Percentiles rank a stretch among this genome's conserved stretches.
Conservation (phyloP, 1,139 yeast genomes). For the Hemisphaericaspora subhashii region DNA sequence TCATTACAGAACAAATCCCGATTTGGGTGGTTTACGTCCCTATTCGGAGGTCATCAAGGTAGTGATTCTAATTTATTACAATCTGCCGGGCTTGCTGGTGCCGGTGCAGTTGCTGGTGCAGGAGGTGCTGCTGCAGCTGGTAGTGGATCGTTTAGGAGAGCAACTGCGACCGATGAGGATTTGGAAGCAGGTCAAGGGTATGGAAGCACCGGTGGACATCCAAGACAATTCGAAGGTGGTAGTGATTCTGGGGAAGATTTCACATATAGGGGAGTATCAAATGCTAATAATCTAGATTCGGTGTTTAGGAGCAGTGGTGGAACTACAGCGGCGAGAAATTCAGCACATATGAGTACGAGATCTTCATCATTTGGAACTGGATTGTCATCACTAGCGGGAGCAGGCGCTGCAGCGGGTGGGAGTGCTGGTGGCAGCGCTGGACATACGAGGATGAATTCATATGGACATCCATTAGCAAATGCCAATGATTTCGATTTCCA, state of each 20-base stretch:
- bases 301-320: constrained; percentile 24
- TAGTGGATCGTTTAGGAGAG: too few species aligned
- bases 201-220: constrained; percentile 12
- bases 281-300: constrained; percentile 44
- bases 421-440: constrained; percentile 3
- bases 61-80: constrained; percentile 2
- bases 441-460: constrained; percentile 15
- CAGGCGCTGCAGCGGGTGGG: constrained; percentile 4
- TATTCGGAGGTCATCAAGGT: constrained; percentile 8
- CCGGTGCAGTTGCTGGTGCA: constrained; percentile 12
- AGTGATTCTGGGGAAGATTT: constrained; percentile 32
- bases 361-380: constrained; percentile 12
- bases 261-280: constrained; percentile 49
- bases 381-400: constrained; percentile 11
- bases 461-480: constrained; percentile 17
- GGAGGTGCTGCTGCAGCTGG: constrained; percentile 13
- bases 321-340: constrained; percentile 16
- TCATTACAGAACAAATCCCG: constrained; percentile 10
- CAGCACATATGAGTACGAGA: constrained; percentile 18
- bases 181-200: constrained; percentile 10
- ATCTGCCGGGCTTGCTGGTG: constrained; percentile 4
- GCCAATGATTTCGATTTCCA: constrained; percentile 17
- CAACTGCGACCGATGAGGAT: too few species aligned
- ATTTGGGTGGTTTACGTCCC: constrained; percentile 12
- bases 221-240: constrained; percentile 7